phyloP scores from a whole-genome alignment of 441 rosid genomes.

The Breynia disticha region DNA sequence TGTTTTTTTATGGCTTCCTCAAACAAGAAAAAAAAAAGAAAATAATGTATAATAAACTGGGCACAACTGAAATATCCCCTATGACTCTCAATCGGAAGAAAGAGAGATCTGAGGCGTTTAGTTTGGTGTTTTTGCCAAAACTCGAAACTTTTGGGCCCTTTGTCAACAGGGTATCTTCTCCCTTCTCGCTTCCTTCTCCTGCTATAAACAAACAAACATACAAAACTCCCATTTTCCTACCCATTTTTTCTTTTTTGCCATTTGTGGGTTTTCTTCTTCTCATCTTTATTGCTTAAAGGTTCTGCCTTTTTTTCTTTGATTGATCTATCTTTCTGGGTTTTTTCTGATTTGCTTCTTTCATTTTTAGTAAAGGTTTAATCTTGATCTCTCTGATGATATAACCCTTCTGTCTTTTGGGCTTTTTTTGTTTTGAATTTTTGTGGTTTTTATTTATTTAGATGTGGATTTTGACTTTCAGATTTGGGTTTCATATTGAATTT shows the following conservation, averaged over 20 bases:
- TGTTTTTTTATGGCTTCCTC: background rate
- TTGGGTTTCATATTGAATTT: background rate
- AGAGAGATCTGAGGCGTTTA: constrained; percentile 14
- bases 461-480: background rate
- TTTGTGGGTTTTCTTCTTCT: constrained; percentile 1
- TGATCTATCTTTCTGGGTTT: background rate
- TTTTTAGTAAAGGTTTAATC: background rate
- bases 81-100: no score
- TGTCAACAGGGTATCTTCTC: constrained; percentile 20
- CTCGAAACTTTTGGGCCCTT: constrained; percentile 21
- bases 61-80: no score
- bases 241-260: background rate
- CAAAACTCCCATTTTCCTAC: background rate
- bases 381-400: background rate
- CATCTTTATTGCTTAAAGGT: constrained; percentile 7
- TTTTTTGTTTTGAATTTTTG: background rate
- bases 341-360: background rate
- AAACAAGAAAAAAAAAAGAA: background rate
- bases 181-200: constrained; percentile 3
- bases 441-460: background rate
- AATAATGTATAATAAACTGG: constrained; percentile 3
- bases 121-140: constrained; percentile 7
- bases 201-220: constrained; percentile 15
- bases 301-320: background rate
- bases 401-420: background rate